Base-by-base conservation (phyloP, 2,329 filamentous ascomycete genomes). In the Curvularia eragrostidis region DNA sequence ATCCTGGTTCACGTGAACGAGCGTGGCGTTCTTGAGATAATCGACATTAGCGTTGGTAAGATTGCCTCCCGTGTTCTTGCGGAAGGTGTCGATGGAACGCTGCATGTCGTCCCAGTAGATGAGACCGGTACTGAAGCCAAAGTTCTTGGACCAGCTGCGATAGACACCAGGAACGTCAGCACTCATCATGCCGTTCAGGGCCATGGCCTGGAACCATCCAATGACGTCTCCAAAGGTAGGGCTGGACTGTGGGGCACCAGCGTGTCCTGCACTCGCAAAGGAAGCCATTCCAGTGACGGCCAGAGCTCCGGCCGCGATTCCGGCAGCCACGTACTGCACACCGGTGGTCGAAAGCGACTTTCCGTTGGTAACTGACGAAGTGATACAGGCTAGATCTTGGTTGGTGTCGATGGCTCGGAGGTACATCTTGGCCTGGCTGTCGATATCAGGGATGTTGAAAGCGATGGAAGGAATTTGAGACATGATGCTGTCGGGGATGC, bases 141-240 rank as follows among this genome's bases (percentile, higher is more conserved):
- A 98, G 80, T 98, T 98, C 80, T 91, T 91, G 61, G 90, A 82
- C 78, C 97, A 99, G 75, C 88, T 94, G 66, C 89, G 87, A 80
- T 98, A 98, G 36, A 98, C 87, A 34, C 87, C 82, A 3, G 95
- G 95, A 66, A 97, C 93, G 68, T 89, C 86, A 68, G 96, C 93
- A 58, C 91, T 96, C 75, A 97, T 84, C 95, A 98, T 98, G 64
- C 95, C 93, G 77, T 95, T 97, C 82, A 95, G 90, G 26, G 95
- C 93, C 83, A 98, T 90, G 48, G 90, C 89, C 78, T 98, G 93
- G 77, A 98, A 97, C 86, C 91, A 96, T 61, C 89, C 88, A 65
- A 97, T 85, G 47, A 96, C 88, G 71, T 97, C 91, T 43, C 84
- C 84, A 74, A 98, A 97, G 52, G 89, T 91, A 24, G 95, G 95